Base-by-base conservation (phyloP, 2,329 filamentous ascomycete species). In the Paramyrothecium sp. region DNA sequence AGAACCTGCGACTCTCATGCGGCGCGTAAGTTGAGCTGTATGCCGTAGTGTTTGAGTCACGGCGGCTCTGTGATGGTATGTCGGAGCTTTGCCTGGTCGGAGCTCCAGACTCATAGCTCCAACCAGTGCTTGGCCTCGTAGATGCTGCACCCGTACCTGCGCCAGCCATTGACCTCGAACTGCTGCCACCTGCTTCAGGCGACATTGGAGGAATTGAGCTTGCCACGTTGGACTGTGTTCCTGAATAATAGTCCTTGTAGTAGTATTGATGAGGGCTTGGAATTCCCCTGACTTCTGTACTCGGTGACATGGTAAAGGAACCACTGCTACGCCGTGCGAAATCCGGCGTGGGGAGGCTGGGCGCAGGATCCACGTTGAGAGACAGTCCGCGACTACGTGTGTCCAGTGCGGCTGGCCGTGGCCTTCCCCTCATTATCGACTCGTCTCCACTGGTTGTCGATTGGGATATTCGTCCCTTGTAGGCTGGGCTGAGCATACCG, bases 401-500 rank as follows among this genome's bases (percentile, higher is more conserved):
- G 54, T 79, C 75, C 38, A 76, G 70, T 20, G 85, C 82, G 22
- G 75, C 71, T 3, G 79, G 80, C 8, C 81, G 76, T 2, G 77
- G 73, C n/a, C 78, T 75, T 19, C 75, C 77, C 75, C 75, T 82
- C 64, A 71, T 77, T 61, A 69, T 80, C 67, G 61, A 78, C 72
- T 74, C 84, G 64, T 76, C 84, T 67, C 69, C 79, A 72, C 81
- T 83, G 2, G 86, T 86, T 44, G 76, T 89, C 73, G 74, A 88
- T 65, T 79, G 84, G 21, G 76, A 88, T 66, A 73, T 82, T 71
- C 69, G 84, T 72, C 69, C 88, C 78, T 65, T 86, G 71, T 74
- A 89, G 69, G 71, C 86, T 19, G 90, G 90, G 68, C 96, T 96
- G 72, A 93, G 84, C 56, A 97, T 90, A 19, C 86, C 86, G 50